These are phyloP conservation scores for Heterobasidion parviporum DNA, from an alignment of 1,284 basidiomycete genomes.

Conservation along the genomic window DNA sequence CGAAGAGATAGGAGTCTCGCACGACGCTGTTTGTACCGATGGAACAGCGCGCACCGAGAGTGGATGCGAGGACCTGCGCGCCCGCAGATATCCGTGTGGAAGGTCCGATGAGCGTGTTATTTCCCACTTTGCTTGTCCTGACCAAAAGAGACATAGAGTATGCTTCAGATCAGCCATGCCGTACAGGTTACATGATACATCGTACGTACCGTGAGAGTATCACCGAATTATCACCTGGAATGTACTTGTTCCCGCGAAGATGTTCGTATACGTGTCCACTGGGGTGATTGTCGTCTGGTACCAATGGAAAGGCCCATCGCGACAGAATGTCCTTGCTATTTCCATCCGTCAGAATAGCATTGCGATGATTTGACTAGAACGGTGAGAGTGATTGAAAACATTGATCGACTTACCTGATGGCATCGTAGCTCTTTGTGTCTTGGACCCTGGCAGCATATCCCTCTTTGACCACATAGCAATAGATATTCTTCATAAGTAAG, in stretches of 20 bases:
- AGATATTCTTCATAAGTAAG: constrained; percentile 90
- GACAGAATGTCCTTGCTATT: constrained; percentile 86
- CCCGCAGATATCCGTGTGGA: constrained; percentile 57
- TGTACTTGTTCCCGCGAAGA: constrained; percentile 79
- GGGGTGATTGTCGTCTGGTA: constrained; percentile 89
- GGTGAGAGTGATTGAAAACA: not conserved
- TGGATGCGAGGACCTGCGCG: constrained; percentile 58
- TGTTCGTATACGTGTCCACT: constrained; percentile 77
- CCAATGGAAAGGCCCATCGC: constrained; percentile 91
- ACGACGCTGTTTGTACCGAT: constrained; percentile 63
- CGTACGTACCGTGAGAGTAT: constrained; percentile 59
- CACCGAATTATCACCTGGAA: constrained; percentile 70
- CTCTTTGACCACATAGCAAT: constrained; percentile 79
- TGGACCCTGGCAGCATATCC: constrained; percentile 86
- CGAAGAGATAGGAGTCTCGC: constrained; percentile 75
- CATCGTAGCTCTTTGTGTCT: constrained; percentile 86
- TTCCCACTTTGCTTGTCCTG: constrained; percentile 77
- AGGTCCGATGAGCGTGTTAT: constrained; percentile 76
- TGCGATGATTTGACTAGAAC: too few relatives aligned
- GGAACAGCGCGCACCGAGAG: constrained; percentile 68
- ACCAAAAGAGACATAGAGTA: not conserved
- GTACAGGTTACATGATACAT: not conserved
- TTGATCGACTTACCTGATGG: constrained; percentile 52
- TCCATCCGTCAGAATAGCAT: not conserved
- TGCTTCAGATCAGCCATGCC: not conserved